Base-by-base conservation (phyloP, 2,329 filamentous ascomycete genomes). In the Colletotrichum sp. region DNA sequence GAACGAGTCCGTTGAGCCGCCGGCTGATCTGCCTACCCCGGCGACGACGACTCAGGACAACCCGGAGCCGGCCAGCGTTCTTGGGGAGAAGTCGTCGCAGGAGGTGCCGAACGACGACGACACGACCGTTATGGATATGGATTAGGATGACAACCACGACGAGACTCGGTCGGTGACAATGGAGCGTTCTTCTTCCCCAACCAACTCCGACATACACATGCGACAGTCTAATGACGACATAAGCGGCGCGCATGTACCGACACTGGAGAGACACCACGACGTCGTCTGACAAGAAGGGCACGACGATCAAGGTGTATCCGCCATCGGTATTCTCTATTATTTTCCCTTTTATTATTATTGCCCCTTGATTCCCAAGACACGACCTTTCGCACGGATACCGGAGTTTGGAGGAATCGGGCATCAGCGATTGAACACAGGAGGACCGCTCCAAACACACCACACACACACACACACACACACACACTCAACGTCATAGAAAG, bases 61-160 rank as follows among this genome's bases (percentile, higher is more conserved):
- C 72, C 79, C 80, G 30, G 79, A 83, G 57, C 70, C 79, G 13
- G 15, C 69, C 48, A 71, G 68, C 57, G 70, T 69, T 38, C 36
- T 77, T 10, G 69, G 68, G 12, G 76, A 74, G 38, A 78, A 79
- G 79, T 71, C 80, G 76, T 57, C 82, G 78, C 38, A 74, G 28
- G 74, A 76, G 26, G 36, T 65, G 5, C 64, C 65, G 8, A 65
- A 58, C 36, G 74, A 86, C 64, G 82, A 85, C 55, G 83, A 80
- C 30, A 84, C 85, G 75, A 80, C 82, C 52, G 76, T 80, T 12
- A 87, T 87, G 85, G 85, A 87, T 30, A 80, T 86, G 26, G 85
- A 87, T 69, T 86, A 80, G 79, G 21, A 21, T 52, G 43, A 8
- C n/a, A 68, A 32, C 58, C 30, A 36, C 30, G 6, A 36, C 18